Evolutionary conservation across 163 green algal genomes (phyloP).

Genomic region (Scenedesmus sp.): DNA sequence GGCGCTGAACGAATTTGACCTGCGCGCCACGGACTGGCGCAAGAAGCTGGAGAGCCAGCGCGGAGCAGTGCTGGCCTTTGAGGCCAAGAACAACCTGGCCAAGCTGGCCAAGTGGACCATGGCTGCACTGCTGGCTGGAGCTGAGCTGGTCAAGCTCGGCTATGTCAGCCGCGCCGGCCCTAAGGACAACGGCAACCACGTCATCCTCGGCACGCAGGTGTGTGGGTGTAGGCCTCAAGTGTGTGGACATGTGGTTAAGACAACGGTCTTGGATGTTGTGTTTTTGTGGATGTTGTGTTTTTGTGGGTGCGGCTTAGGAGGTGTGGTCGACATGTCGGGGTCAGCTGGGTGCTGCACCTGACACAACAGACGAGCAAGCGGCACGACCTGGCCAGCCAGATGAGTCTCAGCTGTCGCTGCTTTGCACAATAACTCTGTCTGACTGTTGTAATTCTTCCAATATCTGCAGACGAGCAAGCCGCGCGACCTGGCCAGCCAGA

Average conservation of each 20-base stretch:
- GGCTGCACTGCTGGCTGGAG: slow-evolving; percentile 87
- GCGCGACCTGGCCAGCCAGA: slow-evolving; percentile 94
- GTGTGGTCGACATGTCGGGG: no score
- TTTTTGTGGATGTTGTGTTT: no score
- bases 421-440: no score
- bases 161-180: slow-evolving; percentile 86
- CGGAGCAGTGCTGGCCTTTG: slow-evolving; percentile 97
- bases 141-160: slow-evolving; percentile 97
- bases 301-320: no score
- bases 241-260: background rate
- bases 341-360: no score
- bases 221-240: slow-evolving; percentile 33
- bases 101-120: slow-evolving; percentile 94
- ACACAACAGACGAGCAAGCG: slow-evolving; percentile 88
- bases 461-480: slow-evolving; percentile 89
- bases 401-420: slow-evolving; percentile 83
- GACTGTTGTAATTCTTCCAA: no score
- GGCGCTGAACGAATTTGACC: slow-evolving; percentile 51
- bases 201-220: slow-evolving; percentile 93
- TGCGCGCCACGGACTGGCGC: slow-evolving; percentile 89
- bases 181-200: slow-evolving; percentile 89
- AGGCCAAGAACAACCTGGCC: slow-evolving; percentile 99
- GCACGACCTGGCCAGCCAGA: slow-evolving; percentile 94
- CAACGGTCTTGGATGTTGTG: no score
- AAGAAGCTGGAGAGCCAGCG: slow-evolving; percentile 97